Percentiles rank a stretch among this genome's conserved stretches.
These are phyloP conservation scores for Gaultheria prostrata DNA, from an alignment of 148 eudicot species.

Conservation along the genomic window DNA sequence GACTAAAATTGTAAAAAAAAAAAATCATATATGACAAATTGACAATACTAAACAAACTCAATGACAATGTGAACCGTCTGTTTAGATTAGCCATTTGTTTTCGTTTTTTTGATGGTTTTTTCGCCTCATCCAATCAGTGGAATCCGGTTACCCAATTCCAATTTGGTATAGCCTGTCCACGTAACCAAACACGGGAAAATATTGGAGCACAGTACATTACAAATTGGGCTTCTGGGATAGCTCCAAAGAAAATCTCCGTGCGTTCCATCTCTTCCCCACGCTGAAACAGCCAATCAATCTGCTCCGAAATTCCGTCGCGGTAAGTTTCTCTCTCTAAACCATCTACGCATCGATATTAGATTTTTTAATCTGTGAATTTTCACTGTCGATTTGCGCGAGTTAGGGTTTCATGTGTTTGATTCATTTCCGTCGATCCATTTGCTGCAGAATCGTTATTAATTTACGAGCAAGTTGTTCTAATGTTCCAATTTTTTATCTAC, in stretches of 20 bases:
- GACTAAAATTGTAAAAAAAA: no score
- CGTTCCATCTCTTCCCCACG: background rate
- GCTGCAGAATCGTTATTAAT: background rate
- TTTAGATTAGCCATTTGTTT: no score
- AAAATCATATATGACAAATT: no score
- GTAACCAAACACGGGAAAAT: background rate
- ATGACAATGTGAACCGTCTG: no score
- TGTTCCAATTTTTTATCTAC: background rate
- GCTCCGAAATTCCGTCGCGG: background rate
- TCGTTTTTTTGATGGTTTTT: no score
- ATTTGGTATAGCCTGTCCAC: background rate
- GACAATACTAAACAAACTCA: no score
- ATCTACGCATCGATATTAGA: background rate
- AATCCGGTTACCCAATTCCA: background rate
- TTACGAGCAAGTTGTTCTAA: background rate
- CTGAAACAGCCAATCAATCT: background rate
- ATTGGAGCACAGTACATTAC: background rate
- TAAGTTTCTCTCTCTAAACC: background rate
- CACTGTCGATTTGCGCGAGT: background rate
- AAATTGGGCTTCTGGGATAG: background rate
- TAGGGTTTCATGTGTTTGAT: background rate
- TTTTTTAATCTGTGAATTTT: background rate
- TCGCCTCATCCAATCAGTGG: background rate
- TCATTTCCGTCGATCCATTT: background rate
- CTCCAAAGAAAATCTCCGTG: background rate